These are phyloP conservation scores for Dendryphion nanum DNA, from an alignment of 2,329 filamentous ascomycete species.

Conservation along the genomic window DNA sequence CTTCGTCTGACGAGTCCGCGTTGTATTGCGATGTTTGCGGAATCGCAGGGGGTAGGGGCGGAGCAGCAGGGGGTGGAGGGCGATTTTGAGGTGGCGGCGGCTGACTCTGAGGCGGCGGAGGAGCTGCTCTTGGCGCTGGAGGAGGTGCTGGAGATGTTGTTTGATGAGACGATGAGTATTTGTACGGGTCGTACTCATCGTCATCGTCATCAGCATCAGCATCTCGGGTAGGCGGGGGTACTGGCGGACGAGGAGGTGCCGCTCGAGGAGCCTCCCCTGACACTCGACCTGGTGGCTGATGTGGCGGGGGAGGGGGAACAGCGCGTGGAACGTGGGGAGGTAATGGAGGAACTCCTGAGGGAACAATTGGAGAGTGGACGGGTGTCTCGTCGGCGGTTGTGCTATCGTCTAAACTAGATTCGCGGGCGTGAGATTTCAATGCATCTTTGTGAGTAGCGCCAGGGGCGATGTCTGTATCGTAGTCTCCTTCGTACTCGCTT, in stretches of 20 bases:
- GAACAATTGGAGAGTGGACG: constrained; percentile 41
- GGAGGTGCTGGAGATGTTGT: constrained; percentile 22
- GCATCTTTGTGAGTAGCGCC: constrained; percentile 92
- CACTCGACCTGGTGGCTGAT: constrained; percentile 55
- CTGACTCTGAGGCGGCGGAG: constrained; percentile 26
- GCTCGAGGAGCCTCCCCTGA: constrained; percentile 69
- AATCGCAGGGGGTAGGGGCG: constrained; percentile 19
- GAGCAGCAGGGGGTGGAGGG: constrained; percentile 36
- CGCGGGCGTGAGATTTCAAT: constrained; percentile 75
- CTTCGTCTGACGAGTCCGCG: constrained; percentile 31
- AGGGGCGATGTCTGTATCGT: constrained; percentile 96
- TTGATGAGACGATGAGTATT: constrained; percentile 42
- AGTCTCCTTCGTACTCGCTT: constrained; percentile 95
- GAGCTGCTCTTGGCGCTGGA: constrained; percentile 24
- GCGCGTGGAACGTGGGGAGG: constrained; percentile 40
- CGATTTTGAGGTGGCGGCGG: constrained; percentile 34
- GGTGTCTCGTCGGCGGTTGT: constrained; percentile 57
- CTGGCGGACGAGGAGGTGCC: constrained; percentile 64
- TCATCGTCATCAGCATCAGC: constrained; percentile 48
- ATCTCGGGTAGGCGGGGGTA: constrained; percentile 63
- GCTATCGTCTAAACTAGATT: constrained; percentile 70
- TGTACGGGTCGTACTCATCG: constrained; percentile 69
- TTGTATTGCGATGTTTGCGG: constrained; percentile 17
- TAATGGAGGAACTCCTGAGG: constrained; percentile 32
- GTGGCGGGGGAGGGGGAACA: constrained; percentile 56